A percentile compares a stretch with the other conserved stretches of the same genome.
Evolutionary conservation across 768 basidiomycete genomes (phyloP).

Genomic region (Paxillus ammoniavirescens): DNA sequence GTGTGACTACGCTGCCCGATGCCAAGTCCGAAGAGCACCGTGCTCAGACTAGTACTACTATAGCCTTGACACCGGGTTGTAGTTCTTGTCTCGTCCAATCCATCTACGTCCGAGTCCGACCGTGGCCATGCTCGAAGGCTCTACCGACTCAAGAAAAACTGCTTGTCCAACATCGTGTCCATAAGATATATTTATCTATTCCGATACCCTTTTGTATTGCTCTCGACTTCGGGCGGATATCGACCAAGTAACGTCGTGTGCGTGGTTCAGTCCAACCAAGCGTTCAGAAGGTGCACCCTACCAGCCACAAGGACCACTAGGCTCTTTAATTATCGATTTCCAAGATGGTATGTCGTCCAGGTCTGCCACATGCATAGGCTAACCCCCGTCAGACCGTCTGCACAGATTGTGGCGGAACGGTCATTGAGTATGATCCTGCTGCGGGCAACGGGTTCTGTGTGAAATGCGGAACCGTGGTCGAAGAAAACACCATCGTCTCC

Average conservation of each 20-base stretch:
- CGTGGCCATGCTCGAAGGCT: background rate
- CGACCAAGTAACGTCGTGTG: background rate
- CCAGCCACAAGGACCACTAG: background rate
- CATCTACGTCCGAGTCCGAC: background rate
- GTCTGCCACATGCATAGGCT: background rate
- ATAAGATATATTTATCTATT: background rate
- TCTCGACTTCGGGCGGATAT: background rate
- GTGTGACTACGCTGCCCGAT: background rate
- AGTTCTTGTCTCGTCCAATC: background rate
- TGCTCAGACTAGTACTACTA: too few relatives aligned
- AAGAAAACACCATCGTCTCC: constrained; percentile 91
- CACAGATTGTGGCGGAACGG: constrained; percentile 76
- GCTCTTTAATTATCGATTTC: background rate
- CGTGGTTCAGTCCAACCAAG: background rate
- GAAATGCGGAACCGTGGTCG: constrained; percentile 84
- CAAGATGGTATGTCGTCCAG: constrained; percentile 17
- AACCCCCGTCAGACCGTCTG: constrained; percentile 51
- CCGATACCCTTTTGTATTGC: background rate
- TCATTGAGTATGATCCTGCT: constrained; percentile 82
- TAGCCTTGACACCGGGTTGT: background rate
- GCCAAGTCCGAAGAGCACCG: background rate
- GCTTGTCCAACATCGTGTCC: background rate
- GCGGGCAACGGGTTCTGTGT: constrained; percentile 86
- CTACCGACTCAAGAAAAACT: background rate
- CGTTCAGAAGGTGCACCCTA: background rate